Percentiles rank a stretch among this genome's conserved stretches.
These are phyloP conservation scores for Colletotrichum cereale DNA, from an alignment of 2,329 filamentous ascomycete genomes.

Conservation along the genomic window DNA sequence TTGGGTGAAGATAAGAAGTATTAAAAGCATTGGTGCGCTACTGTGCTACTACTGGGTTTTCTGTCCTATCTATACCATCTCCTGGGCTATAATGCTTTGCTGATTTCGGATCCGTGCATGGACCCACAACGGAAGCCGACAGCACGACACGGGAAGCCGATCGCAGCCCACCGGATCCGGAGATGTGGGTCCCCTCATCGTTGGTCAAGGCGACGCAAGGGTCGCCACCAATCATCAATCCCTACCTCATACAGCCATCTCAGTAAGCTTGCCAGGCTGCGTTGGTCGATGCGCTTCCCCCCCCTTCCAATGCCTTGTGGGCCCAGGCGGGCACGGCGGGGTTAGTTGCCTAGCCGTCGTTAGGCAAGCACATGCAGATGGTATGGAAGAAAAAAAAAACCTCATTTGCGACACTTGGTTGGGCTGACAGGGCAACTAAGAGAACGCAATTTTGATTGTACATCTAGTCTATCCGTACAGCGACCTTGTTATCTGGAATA, in stretches of 20 bases:
- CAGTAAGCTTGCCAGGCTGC: neutral
- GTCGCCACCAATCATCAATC: neutral
- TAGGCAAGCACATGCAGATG: slow-evolving; percentile 17
- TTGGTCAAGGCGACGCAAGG: neutral
- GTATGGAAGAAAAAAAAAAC: slow-evolving; percentile 6
- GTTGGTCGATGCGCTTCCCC: slow-evolving; percentile 2
- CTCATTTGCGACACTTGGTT: neutral
- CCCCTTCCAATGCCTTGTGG: slow-evolving; percentile 3
- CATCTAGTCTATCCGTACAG: neutral
- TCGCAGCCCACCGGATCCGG: neutral
- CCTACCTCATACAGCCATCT: neutral
- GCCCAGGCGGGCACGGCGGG: slow-evolving; percentile 1
- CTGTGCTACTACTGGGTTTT: neutral
- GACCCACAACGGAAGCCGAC: neutral
- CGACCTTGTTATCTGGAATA: too few species aligned
- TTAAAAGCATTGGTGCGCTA: neutral
- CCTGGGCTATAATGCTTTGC: neutral
- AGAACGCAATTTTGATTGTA: neutral
- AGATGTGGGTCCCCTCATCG: neutral
- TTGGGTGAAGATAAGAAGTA: neutral
- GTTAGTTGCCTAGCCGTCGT: slow-evolving; percentile 22
- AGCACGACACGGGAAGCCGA: neutral
- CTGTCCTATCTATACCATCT: neutral
- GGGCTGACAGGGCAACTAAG: slow-evolving; percentile 22
- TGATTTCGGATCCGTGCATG: neutral